A percentile compares a stretch with the other conserved stretches of the same genome.
Evolutionary conservation across 148 eudicot genomes (phyloP).

Genomic region (Amaranthus cruentus): DNA sequence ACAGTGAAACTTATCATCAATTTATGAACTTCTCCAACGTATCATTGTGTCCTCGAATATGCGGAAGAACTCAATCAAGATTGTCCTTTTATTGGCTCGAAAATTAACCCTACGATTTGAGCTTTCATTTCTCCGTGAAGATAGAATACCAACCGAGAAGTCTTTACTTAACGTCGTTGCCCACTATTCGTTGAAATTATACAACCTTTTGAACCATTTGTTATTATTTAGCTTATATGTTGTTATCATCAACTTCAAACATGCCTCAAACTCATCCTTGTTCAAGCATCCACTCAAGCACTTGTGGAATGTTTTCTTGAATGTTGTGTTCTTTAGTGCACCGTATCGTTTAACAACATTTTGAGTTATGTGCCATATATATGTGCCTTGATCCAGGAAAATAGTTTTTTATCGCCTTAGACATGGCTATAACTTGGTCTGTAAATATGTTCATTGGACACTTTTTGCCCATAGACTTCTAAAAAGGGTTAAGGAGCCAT

Average conservation of each 20-base stretch:
- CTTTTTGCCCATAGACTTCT: background rate
- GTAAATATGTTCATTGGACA: background rate
- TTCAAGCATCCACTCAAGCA: background rate
- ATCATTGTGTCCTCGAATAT: background rate
- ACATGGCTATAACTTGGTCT: background rate
- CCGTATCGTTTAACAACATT: background rate
- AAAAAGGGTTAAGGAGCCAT: background rate
- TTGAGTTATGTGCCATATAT: background rate
- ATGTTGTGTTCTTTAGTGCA: background rate
- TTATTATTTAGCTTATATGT: background rate
- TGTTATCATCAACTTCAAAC: background rate
- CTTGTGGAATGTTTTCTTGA: background rate
- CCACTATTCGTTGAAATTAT: background rate
- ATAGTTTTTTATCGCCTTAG: background rate
- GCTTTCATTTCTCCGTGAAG: background rate
- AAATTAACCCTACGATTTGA: background rate
- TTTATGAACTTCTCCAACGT: background rate
- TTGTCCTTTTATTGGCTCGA: background rate
- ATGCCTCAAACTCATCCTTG: background rate
- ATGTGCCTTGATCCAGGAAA: background rate
- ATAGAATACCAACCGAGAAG: background rate
- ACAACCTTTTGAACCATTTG: background rate
- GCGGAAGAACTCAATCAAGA: background rate
- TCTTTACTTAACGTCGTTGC: background rate
- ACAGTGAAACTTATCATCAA: background rate